Evolutionary conservation across 306 rosid genomes (phyloP).

Genomic region (Herpetospermum pedunculosum): DNA sequence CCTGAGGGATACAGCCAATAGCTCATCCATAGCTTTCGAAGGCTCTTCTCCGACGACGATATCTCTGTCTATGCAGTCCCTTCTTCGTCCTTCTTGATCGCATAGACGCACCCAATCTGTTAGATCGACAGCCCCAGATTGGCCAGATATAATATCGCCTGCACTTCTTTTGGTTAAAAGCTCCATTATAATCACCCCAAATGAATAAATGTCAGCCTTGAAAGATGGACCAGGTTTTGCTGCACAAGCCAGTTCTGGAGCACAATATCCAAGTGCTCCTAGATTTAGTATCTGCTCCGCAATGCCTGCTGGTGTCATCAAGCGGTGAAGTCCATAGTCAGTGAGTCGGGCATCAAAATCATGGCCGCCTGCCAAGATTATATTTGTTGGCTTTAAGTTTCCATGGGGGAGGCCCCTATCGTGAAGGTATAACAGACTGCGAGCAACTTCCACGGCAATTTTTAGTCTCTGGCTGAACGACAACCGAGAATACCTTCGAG

Average conservation of each 20-base stretch:
- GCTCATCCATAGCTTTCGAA: conserved; percentile 62
- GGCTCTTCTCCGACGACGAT: conserved; percentile 81
- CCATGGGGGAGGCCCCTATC: conserved; percentile 95
- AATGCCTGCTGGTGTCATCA: conserved; percentile 79
- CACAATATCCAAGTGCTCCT: conserved; percentile 93
- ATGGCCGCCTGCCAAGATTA: conserved; percentile 53
- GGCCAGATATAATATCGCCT: conserved; percentile 94
- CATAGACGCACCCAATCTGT: conserved; percentile 97
- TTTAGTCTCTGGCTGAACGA: conserved; percentile 72
- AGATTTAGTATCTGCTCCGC: conserved; percentile 87
- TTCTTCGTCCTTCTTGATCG: conserved; percentile 84
- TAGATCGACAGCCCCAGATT: conserved; percentile 88
- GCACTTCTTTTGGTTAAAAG: conserved; percentile 85
- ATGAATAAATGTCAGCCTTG: conserved; percentile 89
- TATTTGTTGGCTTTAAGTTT: conserved; percentile 80
- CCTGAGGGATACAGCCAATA: conserved; percentile 70
- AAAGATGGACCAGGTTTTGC: conserved; percentile 68
- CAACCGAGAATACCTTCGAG: conserved; percentile 72
- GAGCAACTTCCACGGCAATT: conserved; percentile 74
- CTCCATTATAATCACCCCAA: conserved; percentile 93
- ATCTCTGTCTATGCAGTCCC: conserved; percentile 93
- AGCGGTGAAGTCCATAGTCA: conserved; percentile 82
- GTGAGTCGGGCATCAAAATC: conserved; percentile 55
- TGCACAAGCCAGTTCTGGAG: conserved; percentile 73
- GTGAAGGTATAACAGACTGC: conserved; percentile 67